These are phyloP conservation scores for Clavaria fumosa DNA, from an alignment of 768 basidiomycete species.

Conservation along the genomic window DNA sequence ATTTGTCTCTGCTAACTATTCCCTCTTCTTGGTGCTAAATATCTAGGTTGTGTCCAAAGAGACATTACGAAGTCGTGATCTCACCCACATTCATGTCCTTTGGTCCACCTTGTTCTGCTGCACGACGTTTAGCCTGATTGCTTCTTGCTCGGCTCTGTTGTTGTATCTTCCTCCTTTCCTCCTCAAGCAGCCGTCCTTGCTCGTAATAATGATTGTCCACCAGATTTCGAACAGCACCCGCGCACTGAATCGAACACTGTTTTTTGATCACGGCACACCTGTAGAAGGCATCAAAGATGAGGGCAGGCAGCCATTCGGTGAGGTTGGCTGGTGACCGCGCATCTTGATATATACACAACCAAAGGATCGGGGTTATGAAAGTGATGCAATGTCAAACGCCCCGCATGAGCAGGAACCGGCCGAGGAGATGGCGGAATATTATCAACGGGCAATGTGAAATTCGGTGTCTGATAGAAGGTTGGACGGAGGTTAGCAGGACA, in stretches of 20 bases:
- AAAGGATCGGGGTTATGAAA: neutral
- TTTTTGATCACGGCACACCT: neutral
- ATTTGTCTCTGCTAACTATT: too few relatives aligned
- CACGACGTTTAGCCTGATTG: too few relatives aligned
- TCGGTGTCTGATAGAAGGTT: slow-evolving; percentile 4
- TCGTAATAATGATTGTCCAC: too few relatives aligned
- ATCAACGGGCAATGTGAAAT: slow-evolving; percentile 1
- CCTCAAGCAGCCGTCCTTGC: too few relatives aligned
- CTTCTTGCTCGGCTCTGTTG: too few relatives aligned
- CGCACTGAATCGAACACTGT: slow-evolving; percentile 2
- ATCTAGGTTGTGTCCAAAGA: too few relatives aligned
- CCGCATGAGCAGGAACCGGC: neutral
- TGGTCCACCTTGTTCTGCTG: too few relatives aligned
- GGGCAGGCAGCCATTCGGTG: neutral
- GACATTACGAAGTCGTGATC: too few relatives aligned
- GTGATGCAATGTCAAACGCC: slow-evolving; percentile 1
- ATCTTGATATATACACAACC: neutral
- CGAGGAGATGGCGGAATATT: neutral
- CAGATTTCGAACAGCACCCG: too few relatives aligned
- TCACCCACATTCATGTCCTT: too few relatives aligned
- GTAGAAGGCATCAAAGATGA: slow-evolving; percentile 2
- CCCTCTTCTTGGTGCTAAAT: too few relatives aligned
- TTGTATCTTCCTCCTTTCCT: too few relatives aligned
- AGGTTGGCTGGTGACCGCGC: neutral
- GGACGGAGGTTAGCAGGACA: neutral